Conservation (phyloP, 176 grass and related monocot species). For the Eleusine indica region DNA sequence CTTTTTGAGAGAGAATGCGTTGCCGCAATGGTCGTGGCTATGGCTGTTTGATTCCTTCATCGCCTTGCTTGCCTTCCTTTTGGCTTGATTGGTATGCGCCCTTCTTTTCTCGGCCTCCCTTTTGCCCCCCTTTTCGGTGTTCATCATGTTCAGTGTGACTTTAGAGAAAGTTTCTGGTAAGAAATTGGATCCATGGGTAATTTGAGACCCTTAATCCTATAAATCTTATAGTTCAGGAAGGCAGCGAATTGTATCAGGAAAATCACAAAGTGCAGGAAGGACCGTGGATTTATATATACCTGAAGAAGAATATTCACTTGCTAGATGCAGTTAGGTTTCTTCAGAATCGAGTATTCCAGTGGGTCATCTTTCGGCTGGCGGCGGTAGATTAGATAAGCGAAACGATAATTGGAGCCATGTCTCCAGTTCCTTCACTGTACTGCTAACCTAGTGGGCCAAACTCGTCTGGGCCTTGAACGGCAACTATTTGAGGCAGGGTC, state of each 20-base stretch:
- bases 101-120: slow-evolving; percentile 29
- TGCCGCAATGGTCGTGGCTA: slow-evolving; percentile 44
- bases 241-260: neutral
- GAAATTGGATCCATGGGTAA: neutral
- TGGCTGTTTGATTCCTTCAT: slow-evolving; percentile 57
- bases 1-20: slow-evolving; percentile 26
- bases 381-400: slow-evolving; percentile 6
- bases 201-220: neutral
- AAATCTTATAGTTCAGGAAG: neutral
- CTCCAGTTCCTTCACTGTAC: neutral
- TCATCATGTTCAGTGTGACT: slow-evolving; percentile 40
- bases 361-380: slow-evolving; percentile 1
- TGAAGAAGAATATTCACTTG: neutral
- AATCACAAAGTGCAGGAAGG: neutral
- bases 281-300: neutral
- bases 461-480: slow-evolving; percentile 5
- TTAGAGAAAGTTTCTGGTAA: neutral
- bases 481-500: neutral
- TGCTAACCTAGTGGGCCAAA: neutral
- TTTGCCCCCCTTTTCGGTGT: slow-evolving; percentile 35
- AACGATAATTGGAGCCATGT: neutral
- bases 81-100: slow-evolving; percentile 35
- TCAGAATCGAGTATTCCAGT: slow-evolving; percentile 11
- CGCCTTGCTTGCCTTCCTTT: slow-evolving; percentile 37
- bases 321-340: neutral